Evolutionary conservation across 2,329 filamentous ascomycete genomes (phyloP), one percentile per base, ranked within the genome.

Genomic region (Triangularia verruculosa): DNA sequence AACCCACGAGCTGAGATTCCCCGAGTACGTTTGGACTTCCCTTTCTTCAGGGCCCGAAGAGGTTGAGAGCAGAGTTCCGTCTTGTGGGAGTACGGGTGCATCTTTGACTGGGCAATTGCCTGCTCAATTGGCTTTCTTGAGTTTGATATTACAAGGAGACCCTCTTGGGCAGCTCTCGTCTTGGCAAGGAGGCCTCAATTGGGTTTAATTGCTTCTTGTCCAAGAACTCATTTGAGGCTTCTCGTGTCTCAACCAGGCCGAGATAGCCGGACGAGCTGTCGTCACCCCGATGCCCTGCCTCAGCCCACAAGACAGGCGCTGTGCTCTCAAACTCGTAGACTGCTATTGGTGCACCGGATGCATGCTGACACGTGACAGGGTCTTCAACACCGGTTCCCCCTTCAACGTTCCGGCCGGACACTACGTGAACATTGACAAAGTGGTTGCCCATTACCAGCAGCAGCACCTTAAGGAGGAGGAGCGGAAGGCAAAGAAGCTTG

Each of bases 401-500:
- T 78, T 78, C 72, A 85, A 83, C 73, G 78, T 86, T 17, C 82
- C 81, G 25, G 84, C 85, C 27, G 85, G 85, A 47, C 81, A 84
- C 69, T 76, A 79, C 66, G 73, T 78, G 68, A 84, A 84, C 73
- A 74, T 87, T 55, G 83, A 85, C 72, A 76, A 83, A 69, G 78
- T 86, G 27, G 79, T 85, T 15, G 83, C 82, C 72, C 85, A 86
- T 75, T 87, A 84, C 77, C 77, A 77, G 70, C 78, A 83, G 73
- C 75, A 82, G 75, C 80, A 86, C 68, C 70, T 81, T 61, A 79
- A 80, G 63, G 82, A 84, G 64, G 83, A 86, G 74, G 83, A 82
- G 70, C 78, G 80, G 68, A 86, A 86, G 76, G 77, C 76, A 39
- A 77, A 78, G 72, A 83, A 78, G 74, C 67, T 85, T 69, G 78